phyloP scores from a whole-genome alignment of 768 basidiomycete genomes.

The Myochromella boudieri region DNA sequence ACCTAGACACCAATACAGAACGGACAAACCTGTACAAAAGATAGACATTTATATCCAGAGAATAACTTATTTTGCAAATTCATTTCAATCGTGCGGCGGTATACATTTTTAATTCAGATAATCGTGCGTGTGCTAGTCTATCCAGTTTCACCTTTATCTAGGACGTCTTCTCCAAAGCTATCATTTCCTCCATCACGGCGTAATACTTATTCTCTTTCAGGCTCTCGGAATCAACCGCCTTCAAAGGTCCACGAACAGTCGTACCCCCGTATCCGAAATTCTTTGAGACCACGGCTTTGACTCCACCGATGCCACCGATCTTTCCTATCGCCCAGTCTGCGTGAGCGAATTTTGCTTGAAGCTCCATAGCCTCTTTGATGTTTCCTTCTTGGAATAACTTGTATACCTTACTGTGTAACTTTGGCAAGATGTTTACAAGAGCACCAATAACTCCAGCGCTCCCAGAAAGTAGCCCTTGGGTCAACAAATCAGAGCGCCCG shows the following conservation, averaged over 20 bases:
- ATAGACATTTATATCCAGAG: no score
- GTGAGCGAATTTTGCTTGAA: conserved; percentile 63
- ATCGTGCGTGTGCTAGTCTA: no score
- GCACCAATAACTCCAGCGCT: conserved; percentile 69
- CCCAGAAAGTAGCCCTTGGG: conserved; percentile 59
- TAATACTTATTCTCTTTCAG: conserved; percentile 40
- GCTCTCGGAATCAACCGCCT: conserved; percentile 33
- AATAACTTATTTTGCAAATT: no score
- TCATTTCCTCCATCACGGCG: conserved; percentile 41
- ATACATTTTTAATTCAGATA: no score
- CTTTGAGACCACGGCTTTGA: conserved; percentile 62
- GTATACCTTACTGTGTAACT: conserved; percentile 52
- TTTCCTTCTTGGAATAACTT: conserved; percentile 52
- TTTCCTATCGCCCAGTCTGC: conserved; percentile 65
- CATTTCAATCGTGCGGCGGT: no score
- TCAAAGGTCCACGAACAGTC: conserved; percentile 50
- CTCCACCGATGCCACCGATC: conserved; percentile 65
- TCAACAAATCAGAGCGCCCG: conserved; percentile 71
- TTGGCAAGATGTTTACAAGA: conserved; percentile 60
- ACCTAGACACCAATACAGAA: no score
- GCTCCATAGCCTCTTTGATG: conserved; percentile 54
- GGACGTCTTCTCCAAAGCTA: conserved; percentile 43
- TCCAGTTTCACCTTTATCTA: conserved; percentile 10
- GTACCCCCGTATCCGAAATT: conserved; percentile 64
- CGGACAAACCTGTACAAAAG: no score